phyloP scores from a whole-genome alignment of 176 grass and related monocot species.

The Aegilops longissima region DNA sequence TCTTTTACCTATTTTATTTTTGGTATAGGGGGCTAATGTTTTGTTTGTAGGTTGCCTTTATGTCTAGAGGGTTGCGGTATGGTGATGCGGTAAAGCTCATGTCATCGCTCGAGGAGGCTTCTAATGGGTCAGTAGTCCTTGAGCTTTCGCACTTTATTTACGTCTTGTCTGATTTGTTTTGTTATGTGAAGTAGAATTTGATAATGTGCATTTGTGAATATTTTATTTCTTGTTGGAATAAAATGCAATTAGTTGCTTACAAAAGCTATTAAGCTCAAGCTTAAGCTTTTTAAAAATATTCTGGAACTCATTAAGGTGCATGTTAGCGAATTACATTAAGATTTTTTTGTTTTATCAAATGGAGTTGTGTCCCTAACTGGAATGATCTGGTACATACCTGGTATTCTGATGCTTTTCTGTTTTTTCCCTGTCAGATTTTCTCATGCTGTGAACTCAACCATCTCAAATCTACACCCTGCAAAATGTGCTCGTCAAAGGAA shows the following conservation, averaged over 20 bases:
- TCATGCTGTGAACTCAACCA: slow-evolving; percentile 71
- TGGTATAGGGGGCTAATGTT: slow-evolving; percentile 8
- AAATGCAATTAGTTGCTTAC: background rate
- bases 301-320: background rate
- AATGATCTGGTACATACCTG: background rate
- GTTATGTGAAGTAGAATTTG: background rate
- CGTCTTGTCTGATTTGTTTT: background rate
- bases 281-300: background rate
- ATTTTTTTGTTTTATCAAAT: background rate
- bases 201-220: background rate
- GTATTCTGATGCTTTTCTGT: background rate
- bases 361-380: background rate
- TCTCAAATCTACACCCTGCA: slow-evolving; percentile 67
- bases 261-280: background rate
- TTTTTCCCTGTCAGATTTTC: slow-evolving; percentile 60
- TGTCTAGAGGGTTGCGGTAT: slow-evolving; percentile 74
- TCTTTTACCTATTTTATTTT: background rate
- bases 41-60: slow-evolving; percentile 58
- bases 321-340: background rate
- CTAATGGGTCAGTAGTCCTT: slow-evolving; percentile 62
- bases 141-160: slow-evolving; percentile 10
- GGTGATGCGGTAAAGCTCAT: slow-evolving; percentile 79
- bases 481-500: slow-evolving; percentile 84
- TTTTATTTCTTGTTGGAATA: background rate
- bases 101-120: slow-evolving; percentile 79